phyloP scores from a whole-genome alignment of 257 asterid genomes.

The Primulina eburnea region DNA sequence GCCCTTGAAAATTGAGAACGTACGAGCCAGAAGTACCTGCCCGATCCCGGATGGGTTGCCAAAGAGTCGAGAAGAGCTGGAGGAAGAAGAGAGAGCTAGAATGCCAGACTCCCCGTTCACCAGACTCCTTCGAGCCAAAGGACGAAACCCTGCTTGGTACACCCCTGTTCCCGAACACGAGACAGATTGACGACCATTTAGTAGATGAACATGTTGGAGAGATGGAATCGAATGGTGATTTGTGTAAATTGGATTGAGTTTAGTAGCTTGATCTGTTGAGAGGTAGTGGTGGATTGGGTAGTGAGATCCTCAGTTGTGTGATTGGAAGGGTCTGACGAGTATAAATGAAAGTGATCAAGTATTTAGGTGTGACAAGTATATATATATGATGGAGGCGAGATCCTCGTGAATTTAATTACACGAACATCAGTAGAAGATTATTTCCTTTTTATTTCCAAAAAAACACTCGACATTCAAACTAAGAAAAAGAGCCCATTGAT shows the following conservation, averaged over 20 bases:
- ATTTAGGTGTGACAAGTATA: too few species aligned
- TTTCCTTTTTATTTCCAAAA: too few species aligned
- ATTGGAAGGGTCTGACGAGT: too few species aligned
- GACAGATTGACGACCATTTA: not conserved
- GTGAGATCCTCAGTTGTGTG: not conserved
- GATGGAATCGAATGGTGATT: too few species aligned
- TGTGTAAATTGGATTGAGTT: not conserved
- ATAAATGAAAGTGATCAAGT: too few species aligned
- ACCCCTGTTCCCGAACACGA: conserved; percentile 32
- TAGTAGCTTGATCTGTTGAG: not conserved
- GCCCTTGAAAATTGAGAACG: conserved; percentile 7
- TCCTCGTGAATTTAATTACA: too few species aligned
- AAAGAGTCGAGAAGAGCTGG: conserved; percentile 64
- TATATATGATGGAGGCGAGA: too few species aligned
- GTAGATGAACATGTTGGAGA: too few species aligned
- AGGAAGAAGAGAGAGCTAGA: conserved; percentile 70
- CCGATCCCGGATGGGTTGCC: conserved; percentile 94
- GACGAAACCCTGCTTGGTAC: conserved; percentile 71
- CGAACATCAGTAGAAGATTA: too few species aligned
- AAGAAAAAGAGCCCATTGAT: too few species aligned
- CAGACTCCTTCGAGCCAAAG: conserved; percentile 73
- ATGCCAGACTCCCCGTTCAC: conserved; percentile 95
- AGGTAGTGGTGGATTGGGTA: not conserved
- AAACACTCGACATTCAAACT: too few species aligned
- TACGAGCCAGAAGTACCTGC: conserved; percentile 22